phyloP scores from a whole-genome alignment of 495 filamentous ascomycete species.

The Glarea lozoyensis region DNA sequence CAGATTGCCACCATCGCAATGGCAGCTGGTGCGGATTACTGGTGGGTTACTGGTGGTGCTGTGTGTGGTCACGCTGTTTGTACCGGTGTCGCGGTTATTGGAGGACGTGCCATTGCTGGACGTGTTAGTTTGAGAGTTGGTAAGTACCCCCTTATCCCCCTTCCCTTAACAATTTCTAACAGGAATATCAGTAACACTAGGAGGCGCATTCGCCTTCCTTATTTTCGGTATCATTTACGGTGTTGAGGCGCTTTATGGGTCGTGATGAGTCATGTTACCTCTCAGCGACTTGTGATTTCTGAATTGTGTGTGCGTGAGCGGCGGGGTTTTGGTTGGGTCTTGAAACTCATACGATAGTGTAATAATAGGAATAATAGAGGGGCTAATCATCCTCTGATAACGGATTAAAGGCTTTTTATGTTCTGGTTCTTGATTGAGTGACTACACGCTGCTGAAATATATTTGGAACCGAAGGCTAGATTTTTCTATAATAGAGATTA shows the following conservation, averaged over 20 bases:
- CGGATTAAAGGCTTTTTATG: too few relatives aligned
- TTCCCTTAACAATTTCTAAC: slow-evolving; percentile 13
- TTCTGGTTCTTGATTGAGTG: too few relatives aligned
- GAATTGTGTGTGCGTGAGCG: too few relatives aligned
- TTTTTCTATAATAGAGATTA: too few relatives aligned
- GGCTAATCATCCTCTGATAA: too few relatives aligned
- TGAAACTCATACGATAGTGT: too few relatives aligned
- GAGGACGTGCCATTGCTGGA: slow-evolving; percentile 85
- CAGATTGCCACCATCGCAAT: slow-evolving; percentile 99
- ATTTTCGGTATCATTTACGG: slow-evolving; percentile 88
- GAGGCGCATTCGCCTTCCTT: slow-evolving; percentile 87
- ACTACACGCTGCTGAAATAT: too few relatives aligned
- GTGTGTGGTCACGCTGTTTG: slow-evolving; percentile 81
- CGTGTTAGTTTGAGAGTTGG: slow-evolving; percentile 92
- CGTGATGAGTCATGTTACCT: too few relatives aligned
- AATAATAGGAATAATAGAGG: too few relatives aligned
- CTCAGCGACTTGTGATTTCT: too few relatives aligned
- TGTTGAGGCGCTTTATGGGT: slow-evolving; percentile 60
- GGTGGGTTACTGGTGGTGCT: slow-evolving; percentile 94
- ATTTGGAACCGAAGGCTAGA: too few relatives aligned
- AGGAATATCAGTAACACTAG: slow-evolving; percentile 67
- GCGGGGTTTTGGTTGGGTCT: too few relatives aligned
- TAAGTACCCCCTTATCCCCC: slow-evolving; percentile 42
- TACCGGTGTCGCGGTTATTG: slow-evolving; percentile 88
- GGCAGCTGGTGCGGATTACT: slow-evolving; percentile 97